phyloP scores from a whole-genome alignment of 345 rosid species.

The Dipteronia dyeriana region DNA sequence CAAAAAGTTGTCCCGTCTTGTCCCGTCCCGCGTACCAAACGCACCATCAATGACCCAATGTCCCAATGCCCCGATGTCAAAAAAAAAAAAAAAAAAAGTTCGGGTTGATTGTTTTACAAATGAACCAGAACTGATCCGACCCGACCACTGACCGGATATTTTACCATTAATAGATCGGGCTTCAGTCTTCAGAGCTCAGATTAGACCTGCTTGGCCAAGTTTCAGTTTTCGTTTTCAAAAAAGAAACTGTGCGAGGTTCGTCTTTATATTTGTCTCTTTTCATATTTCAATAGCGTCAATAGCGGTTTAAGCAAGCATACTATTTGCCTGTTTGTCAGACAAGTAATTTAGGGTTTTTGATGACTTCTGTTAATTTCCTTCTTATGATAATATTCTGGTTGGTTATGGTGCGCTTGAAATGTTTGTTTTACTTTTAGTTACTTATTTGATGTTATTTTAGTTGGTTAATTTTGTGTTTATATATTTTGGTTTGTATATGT shows the following conservation, averaged over 20 bases:
- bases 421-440: background rate
- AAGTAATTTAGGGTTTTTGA: conserved; percentile 1
- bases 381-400: background rate
- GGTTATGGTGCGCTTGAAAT: background rate
- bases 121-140: background rate
- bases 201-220: background rate
- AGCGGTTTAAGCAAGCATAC: background rate
- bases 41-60: too few species aligned
- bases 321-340: background rate
- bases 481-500: background rate
- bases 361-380: background rate
- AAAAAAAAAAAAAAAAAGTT: too few species aligned
- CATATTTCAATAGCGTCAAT: too few species aligned
- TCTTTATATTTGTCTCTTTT: background rate
- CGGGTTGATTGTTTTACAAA: background rate
- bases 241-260: conserved; percentile 2
- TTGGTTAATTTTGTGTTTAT: background rate
- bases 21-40: too few species aligned
- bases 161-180: background rate
- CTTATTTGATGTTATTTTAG: conserved; percentile 3
- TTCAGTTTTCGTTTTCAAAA: background rate
- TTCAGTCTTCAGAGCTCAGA: background rate
- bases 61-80: too few species aligned
- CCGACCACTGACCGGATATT: background rate
- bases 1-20: too few species aligned